Percentiles rank a stretch among this genome's conserved stretches.
Evolutionary conservation across 2,329 filamentous ascomycete species (phyloP).

Genomic region (Tolypocladium guangdongense): DNA sequence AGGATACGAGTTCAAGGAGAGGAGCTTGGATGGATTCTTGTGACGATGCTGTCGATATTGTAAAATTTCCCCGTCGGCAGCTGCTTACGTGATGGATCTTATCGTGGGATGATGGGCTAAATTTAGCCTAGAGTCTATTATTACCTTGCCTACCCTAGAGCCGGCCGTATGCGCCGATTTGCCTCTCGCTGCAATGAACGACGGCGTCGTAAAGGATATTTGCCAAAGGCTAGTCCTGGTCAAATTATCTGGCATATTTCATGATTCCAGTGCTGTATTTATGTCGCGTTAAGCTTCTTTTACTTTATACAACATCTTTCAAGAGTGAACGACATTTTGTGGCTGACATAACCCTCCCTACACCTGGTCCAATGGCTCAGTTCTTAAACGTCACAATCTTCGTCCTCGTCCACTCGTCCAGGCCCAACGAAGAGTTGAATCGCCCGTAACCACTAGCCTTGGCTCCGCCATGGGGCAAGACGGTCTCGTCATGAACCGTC

Average conservation of each 20-base stretch:
- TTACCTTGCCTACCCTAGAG: not conserved
- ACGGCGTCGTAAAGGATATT: too few species aligned
- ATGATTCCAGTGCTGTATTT: too few species aligned
- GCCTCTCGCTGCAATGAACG: too few species aligned
- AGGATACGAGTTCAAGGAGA: not conserved
- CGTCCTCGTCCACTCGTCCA: conserved; percentile 51
- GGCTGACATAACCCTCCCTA: too few species aligned
- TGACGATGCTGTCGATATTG: not conserved
- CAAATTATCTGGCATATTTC: too few species aligned
- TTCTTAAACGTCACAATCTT: conserved; percentile 52
- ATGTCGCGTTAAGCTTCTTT: not conserved
- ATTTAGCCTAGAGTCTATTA: too few species aligned
- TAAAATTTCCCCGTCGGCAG: not conserved
- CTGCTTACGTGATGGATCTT: not conserved
- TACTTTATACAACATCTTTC: too few species aligned
- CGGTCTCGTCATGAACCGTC: conserved; percentile 54
- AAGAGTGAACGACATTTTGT: too few species aligned
- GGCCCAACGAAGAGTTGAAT: conserved; percentile 41
- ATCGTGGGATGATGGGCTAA: too few species aligned
- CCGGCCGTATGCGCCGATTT: not conserved
- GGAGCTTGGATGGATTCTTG: not conserved
- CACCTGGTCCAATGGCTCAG: conserved; percentile 6
- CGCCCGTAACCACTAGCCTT: conserved; percentile 55
- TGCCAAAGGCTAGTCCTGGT: too few species aligned
- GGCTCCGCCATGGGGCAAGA: conserved; percentile 53